Percentiles rank a stretch among this genome's conserved stretches.
These are phyloP conservation scores for Rosa hybrid DNA, from an alignment of 331 rosid genomes.

Conservation along the genomic window DNA sequence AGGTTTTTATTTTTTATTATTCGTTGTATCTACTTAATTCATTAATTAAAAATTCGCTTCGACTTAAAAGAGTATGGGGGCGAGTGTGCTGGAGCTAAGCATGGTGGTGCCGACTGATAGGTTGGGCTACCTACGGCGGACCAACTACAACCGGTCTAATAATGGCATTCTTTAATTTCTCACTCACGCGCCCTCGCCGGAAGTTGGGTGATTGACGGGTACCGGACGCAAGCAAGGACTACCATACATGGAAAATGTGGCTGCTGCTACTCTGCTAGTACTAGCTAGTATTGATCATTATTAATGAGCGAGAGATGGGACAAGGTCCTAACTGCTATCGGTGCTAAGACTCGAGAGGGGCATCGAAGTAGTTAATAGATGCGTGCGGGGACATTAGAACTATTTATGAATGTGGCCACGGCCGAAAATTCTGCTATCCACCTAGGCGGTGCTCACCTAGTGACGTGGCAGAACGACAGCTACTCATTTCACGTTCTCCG, in stretches of 20 bases:
- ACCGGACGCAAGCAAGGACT: background rate
- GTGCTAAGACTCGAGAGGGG: too few species aligned
- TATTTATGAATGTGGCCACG: too few species aligned
- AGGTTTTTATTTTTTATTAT: background rate
- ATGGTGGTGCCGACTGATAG: constrained; percentile 27
- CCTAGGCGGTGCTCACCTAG: too few species aligned
- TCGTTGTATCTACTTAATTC: background rate
- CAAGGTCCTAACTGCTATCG: too few species aligned
- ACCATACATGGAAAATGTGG: constrained; percentile 27
- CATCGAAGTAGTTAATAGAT: too few species aligned
- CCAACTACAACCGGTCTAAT: constrained; percentile 22
- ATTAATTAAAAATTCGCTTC: constrained; percentile 10
- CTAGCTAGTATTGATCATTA: too few species aligned
- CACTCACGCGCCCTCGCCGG: background rate
- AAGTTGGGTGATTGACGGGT: background rate
- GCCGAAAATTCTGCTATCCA: too few species aligned
- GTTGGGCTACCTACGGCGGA: constrained; percentile 29
- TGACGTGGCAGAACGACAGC: too few species aligned
- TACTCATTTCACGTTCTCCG: too few species aligned
- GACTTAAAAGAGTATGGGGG: background rate
- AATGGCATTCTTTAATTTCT: background rate
- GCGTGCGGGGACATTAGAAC: too few species aligned
- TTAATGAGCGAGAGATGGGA: too few species aligned
- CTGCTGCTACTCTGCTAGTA: too few species aligned
- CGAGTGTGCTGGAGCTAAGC: constrained; percentile 36